Conservation (phyloP, 169 alveolate genomes). For the Plasmodium blacklocki region DNA sequence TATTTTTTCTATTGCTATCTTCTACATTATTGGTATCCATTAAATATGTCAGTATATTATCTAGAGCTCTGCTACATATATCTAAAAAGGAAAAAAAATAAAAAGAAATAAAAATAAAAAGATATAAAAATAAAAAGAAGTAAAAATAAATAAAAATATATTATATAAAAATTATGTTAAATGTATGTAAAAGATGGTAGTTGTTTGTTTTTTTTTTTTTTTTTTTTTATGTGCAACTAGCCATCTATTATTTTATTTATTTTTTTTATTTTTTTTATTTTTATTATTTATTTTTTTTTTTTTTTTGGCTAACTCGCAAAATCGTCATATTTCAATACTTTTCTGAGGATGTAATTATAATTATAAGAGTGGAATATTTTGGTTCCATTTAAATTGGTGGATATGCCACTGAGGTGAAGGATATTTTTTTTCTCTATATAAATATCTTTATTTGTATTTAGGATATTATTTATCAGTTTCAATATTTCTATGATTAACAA, state of each 20-base stretch:
- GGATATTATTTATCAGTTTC: conserved; percentile 46
- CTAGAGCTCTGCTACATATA: conserved; percentile 39
- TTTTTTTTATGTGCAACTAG: too few species aligned
- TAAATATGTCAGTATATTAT: conserved; percentile 21
- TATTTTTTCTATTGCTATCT: conserved; percentile 12
- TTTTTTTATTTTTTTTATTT: not conserved
- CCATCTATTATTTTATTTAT: too few species aligned
- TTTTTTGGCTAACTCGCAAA: conserved; percentile 14
- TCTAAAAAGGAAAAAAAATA: conserved; percentile 27
- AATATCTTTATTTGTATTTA: conserved; percentile 65
- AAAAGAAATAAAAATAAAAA: not conserved
- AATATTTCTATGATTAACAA: conserved; percentile 28
- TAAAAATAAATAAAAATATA: not conserved
- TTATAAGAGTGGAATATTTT: conserved; percentile 57
- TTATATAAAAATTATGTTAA: too few species aligned
- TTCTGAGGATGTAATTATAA: conserved; percentile 24
- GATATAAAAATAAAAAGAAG: not conserved
- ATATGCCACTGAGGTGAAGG: conserved; percentile 24
- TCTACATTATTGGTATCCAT: conserved; percentile 11
- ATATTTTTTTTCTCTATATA: conserved; percentile 66
- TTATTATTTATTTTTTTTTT: not conserved
- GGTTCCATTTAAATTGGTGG: conserved; percentile 41
- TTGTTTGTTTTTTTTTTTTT: too few species aligned
- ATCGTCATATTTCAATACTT: conserved; percentile 33
- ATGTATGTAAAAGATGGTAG: too few species aligned